Base-by-base conservation (phyloP, 257 asterid genomes). In the Jacaranda mimosifolia region DNA sequence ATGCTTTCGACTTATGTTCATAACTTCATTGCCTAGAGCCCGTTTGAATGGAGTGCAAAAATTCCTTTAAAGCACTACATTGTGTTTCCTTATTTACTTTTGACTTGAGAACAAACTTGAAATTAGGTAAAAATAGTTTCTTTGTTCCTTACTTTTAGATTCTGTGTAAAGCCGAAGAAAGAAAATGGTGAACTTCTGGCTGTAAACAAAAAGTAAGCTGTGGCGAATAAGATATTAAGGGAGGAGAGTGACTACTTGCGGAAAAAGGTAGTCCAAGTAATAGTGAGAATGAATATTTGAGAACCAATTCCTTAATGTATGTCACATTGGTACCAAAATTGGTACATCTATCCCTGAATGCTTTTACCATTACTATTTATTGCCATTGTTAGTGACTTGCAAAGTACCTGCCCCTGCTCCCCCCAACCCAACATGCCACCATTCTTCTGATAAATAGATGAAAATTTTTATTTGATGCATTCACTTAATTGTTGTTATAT, bases 121-220 rank as follows among this genome's bases (percentile, higher is more conserved):
- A 6, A 19, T 57, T 3, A 8, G 35, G 38, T 57, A 36, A 57
- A 57, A 57, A 55, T 26, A 26, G 32, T 26, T 36, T n/a, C 8
- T 35, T 2, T 43, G 5, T 35, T 32, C 18, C 39, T 58, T 68
- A 12, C 9, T 59, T 26, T 26, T 38, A 81, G 79, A 75, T 7
- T 45, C n/a, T 72, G 68, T 6, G 69, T 66, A n/a, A 66, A 68
- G 66, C 62, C 65, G n/a, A 38, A 6, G 68, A 81, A 81, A 72
- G 79, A 55, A 42, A 40, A 6, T 14, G 26, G 3, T 2, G 73
- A 57, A 3, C 48, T 43, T 42, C 52, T 18, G n/a, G 63, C 35
- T 3, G 55, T 53, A 36, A 82, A 75, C 52, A 55, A 21, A 36
- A 77, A 48, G 18, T 21, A 77, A 46, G 9, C 35, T 21, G 32